phyloP scores from a whole-genome alignment of 257 asterid species.

The Oldenlandia corymbosa region DNA sequence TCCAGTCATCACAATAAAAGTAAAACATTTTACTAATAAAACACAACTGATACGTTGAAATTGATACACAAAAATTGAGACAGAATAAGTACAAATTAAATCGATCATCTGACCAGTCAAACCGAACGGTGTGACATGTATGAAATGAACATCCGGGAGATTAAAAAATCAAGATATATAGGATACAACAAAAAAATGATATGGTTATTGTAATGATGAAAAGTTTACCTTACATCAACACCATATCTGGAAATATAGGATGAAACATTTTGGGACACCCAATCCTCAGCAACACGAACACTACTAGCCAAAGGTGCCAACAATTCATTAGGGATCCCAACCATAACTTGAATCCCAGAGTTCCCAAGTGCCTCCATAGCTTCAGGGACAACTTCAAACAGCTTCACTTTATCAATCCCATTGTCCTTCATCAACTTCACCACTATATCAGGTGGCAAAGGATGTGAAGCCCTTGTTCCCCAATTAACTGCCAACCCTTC shows the following conservation, averaged over 20 bases:
- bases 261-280: constrained; percentile 75
- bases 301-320: constrained; percentile 55
- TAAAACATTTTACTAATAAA: no score
- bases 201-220: no score
- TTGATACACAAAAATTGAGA: no score
- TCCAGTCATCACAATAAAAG: no score
- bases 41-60: no score
- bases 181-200: no score
- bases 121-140: no score
- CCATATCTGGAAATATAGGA: constrained; percentile 56
- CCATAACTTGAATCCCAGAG: constrained; percentile 83
- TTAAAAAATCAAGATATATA: no score
- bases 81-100: no score
- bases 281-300: constrained; percentile 61
- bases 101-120: no score
- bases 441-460: constrained; percentile 55
- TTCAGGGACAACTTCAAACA: constrained; percentile 74
- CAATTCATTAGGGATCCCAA: constrained; percentile 88
- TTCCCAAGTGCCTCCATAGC: constrained; percentile 62
- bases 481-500: constrained; percentile 66
- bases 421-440: constrained; percentile 75
- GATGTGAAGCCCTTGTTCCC: constrained; percentile 63
- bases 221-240: constrained; percentile 61
- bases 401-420: constrained; percentile 72
- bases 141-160: no score